A percentile compares a stretch with the other conserved stretches of the same genome.
Conservation (phyloP, 805 yeast species). For the Isabelozyma heimii region DNA sequence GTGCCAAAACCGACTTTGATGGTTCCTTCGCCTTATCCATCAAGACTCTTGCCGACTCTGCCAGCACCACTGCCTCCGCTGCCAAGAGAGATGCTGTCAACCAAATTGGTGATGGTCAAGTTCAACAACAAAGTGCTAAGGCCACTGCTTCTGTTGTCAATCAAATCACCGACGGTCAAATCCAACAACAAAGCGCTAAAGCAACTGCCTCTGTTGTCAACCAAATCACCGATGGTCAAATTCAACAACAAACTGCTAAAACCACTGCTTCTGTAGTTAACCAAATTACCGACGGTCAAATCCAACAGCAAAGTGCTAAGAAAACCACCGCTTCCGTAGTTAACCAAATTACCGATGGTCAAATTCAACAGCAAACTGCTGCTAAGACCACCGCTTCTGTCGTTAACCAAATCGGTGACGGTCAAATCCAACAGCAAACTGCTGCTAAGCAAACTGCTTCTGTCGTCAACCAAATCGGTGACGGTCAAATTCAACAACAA, state of each 20-base stretch:
- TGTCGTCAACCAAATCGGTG: conserved; percentile 31
- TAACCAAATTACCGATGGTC: conserved; percentile 31
- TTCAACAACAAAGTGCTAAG: conserved; percentile 42
- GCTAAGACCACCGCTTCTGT: conserved; percentile 17
- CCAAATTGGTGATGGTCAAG: conserved; percentile 47
- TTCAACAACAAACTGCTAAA: conserved; percentile 29
- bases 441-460: conserved; percentile 13
- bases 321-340: conserved; percentile 21
- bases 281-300: conserved; percentile 27
- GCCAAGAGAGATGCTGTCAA: conserved; percentile 19
- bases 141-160: conserved; percentile 18
- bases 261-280: conserved; percentile 15
- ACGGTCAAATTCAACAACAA: conserved; percentile 29
- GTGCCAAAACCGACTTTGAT: conserved; percentile 22
- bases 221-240: conserved; percentile 49
- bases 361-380: conserved; percentile 25
- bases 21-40: conserved; percentile 34
- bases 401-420: conserved; percentile 29
- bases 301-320: conserved; percentile 18
- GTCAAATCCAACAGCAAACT: conserved; percentile 31
- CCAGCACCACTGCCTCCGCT: conserved; percentile 5
- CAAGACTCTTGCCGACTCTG: conserved; percentile 17
- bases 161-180: conserved; percentile 27
- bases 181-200: conserved; percentile 18
- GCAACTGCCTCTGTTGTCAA: conserved; percentile 26